Base-by-base conservation (phyloP, 2,329 filamentous ascomycete genomes). In the Chalara sp. region DNA sequence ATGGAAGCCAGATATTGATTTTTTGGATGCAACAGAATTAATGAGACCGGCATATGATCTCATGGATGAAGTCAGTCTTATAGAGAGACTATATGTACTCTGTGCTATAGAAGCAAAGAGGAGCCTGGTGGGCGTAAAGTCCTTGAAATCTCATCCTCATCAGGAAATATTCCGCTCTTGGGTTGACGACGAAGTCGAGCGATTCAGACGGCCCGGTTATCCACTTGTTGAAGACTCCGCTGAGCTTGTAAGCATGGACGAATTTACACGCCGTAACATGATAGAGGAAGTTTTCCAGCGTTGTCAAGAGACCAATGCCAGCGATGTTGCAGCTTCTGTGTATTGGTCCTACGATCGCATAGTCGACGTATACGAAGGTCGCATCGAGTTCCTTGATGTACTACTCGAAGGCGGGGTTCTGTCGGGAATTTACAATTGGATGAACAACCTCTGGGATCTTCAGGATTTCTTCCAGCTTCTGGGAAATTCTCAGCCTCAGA, bases 401-500 rank as follows among this genome's bases (percentile, higher is more conserved):
- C 29, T 44, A 31, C 29, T 44, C 11, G 13, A n/a, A 6, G 42
- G 30, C 42, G 29, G 30, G 6, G 29, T 56, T 45, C 50, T 58
- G 6, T 32, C 29, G 4, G 44, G 35, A 8, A 44, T 57, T 33
- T 53, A 58, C 43, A 44, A 54, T 32, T 49, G 35, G 32, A 21
- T 41, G 3, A 49, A 49, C 30, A 39, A 13, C 5, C 37, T 43
- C 5, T 39, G 10, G 10, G 43, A 45, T 13, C 30, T 44, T 37
- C 33, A 12, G 6, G 32, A 29, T 5, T 58, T 47, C 46, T 31
- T 56, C 32, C 31, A 49, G 10, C 46, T 53, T 1, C 37, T 53
- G 6, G 55, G 39, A 21, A 56, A 61, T 41, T 51, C 52, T 21
- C 47, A 59, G 11, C 58, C 60, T 4, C 45, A 52, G 5, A 40